Evolutionary conservation across 2,329 filamentous ascomycete species (phyloP).

Genomic region (Aureobasidium sp.): DNA sequence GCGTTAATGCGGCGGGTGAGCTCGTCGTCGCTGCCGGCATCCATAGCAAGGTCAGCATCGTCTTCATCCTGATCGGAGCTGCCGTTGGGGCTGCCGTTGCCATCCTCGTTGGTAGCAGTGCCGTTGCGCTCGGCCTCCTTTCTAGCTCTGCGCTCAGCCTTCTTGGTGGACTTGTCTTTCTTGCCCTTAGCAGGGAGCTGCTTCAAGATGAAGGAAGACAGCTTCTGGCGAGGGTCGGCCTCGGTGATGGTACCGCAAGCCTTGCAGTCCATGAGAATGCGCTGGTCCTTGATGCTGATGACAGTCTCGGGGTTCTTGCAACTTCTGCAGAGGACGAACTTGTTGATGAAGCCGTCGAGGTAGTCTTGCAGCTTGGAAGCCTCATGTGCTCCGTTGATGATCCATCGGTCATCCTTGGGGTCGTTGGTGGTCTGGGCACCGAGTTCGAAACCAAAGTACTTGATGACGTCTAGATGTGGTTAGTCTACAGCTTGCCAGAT

Average conservation of each 20-base stretch:
- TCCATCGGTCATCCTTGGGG: constrained; percentile 96
- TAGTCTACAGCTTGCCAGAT: not conserved
- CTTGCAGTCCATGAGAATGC: constrained; percentile 94
- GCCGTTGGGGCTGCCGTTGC: constrained; percentile 56
- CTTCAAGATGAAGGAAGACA: constrained; percentile 96
- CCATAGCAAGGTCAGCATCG: constrained; percentile 56
- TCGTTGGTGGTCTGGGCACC: constrained; percentile 98
- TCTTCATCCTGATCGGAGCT: constrained; percentile 50
- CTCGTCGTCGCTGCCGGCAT: constrained; percentile 83
- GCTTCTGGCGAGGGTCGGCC: constrained; percentile 88
- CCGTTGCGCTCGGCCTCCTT: constrained; percentile 54
- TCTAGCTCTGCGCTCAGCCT: constrained; percentile 77
- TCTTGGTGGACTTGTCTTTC: constrained; percentile 95
- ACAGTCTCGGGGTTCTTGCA: constrained; percentile 99
- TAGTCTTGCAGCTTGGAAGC: constrained; percentile 94
- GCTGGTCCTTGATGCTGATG: constrained; percentile 78
- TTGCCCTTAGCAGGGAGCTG: constrained; percentile 88
- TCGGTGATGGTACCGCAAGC: constrained; percentile 90
- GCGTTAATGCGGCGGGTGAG: constrained; percentile 67
- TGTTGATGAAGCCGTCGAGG: constrained; percentile 95
- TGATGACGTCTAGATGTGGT: constrained; percentile 64
- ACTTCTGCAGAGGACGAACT: constrained; percentile 98
- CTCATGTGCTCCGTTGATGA: constrained; percentile 98
- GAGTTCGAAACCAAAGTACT: constrained; percentile 99
- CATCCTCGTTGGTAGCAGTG: constrained; percentile 41